Evolutionary conservation across 2,329 filamentous ascomycete species (phyloP), one percentile per base, ranked within the genome.

Genomic region (Stachybotrys echinatus): DNA sequence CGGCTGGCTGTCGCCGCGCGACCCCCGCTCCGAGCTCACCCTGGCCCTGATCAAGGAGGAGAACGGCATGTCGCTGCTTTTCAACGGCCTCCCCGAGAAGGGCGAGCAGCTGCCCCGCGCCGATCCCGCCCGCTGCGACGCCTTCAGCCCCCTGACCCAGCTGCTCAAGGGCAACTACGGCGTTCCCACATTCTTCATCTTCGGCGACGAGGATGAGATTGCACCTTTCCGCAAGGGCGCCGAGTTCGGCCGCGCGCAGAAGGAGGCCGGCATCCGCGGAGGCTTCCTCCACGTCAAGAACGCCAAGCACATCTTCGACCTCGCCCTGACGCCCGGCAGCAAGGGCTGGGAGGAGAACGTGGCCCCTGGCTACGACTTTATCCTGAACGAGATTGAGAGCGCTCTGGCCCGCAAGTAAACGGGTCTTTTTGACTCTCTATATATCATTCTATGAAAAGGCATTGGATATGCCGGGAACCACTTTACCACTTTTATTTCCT

Each of bases 201-300:
- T 55, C n/a, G 56, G 56, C 2, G 52, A 57, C 17, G 47, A 51
- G 31, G 56, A 58, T 19, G 56, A 58, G 46, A 53, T 58, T 18
- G 56, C 54, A 21, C 55, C 55, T 1, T 58, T 55, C 23, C 23
- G 42, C 2, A 52, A 53, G 27, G 52, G 50, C 5, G 50, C 48
- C 7, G 46, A 57, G 43, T 55, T 57, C 27, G 51, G 49, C 19
- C 31, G 44, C 12, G 50, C 48, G 1, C 43, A 55, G 7, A 23
- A 12, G 4, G 43, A 49, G 6, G 45, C 37, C 0, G 50, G 48
- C 1, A 47, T 57, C 5, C 48, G 37, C 2, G 49, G 52, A 31
- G 55, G 55, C 5, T 55, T 57, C 45, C 23, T 55, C 38, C 45
- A 48, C 14, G 51, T 57, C 12, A 50, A 50, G 6, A 53, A 53